These are phyloP conservation scores for Geosmithia flava DNA, from an alignment of 2,329 filamentous ascomycete genomes.

Conservation along the genomic window DNA sequence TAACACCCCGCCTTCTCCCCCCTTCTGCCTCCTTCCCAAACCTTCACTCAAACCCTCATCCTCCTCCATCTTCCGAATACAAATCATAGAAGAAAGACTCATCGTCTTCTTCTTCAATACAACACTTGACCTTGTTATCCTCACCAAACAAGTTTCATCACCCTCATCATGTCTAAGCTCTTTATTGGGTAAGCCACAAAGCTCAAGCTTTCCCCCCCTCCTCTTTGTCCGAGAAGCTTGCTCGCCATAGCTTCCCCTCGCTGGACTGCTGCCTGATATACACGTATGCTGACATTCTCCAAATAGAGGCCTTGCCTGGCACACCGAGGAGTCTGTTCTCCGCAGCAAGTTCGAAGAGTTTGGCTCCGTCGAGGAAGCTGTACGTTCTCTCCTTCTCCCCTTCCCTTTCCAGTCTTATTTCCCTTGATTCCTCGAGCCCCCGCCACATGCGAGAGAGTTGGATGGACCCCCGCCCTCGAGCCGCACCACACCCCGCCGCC, in stretches of 20 bases:
- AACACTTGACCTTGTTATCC: too few relatives aligned
- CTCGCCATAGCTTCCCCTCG: too few relatives aligned
- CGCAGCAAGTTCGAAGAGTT: constrained; percentile 89
- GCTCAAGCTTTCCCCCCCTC: not conserved
- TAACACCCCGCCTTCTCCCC: too few relatives aligned
- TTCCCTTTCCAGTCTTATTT: constrained; percentile 5
- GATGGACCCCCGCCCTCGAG: not conserved
- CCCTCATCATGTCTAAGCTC: constrained; percentile 68
- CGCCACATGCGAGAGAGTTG: not conserved
- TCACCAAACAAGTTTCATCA: constrained; percentile 1
- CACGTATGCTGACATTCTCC: constrained; percentile 6
- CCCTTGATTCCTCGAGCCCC: not conserved
- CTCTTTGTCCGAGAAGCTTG: not conserved
- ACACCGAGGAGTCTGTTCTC: constrained; percentile 82
- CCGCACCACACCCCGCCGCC: not conserved
- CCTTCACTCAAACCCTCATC: too few relatives aligned
- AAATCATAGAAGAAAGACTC: too few relatives aligned
- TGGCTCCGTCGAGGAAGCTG: constrained; percentile 85
- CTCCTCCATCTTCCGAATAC: too few relatives aligned
- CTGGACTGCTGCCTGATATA: not conserved
- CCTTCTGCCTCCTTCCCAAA: too few relatives aligned
- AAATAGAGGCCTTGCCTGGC: constrained; percentile 98
- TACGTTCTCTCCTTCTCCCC: constrained; percentile 37
- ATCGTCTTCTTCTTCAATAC: too few relatives aligned
- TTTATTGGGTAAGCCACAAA: constrained; percentile 69